Base-by-base conservation (phyloP, 192 early-diverging fungal genomes). In the Entrophospora sp. region DNA sequence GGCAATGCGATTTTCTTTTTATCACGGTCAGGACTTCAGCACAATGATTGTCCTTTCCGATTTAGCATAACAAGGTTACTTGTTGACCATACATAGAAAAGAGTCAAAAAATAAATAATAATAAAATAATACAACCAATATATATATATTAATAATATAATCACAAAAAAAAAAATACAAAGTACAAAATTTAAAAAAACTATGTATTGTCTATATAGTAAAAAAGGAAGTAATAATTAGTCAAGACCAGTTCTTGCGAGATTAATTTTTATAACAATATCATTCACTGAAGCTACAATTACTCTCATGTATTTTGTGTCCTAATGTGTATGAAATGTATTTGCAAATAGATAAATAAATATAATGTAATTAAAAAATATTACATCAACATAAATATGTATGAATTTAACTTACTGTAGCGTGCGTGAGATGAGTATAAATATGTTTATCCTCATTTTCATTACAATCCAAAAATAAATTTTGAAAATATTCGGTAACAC, bases 281-380 rank as follows among this genome's bases (percentile, higher is more conserved):
- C 71, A 67, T 80, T 80, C 10, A 80, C 75, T 25, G 75, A 73
- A 24, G 76, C 75, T 18, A 80, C 78, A 28, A 80, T 80, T 38
- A 80, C 78, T 25, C 75, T 61, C 78, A 80, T 80, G 44, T 80
- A 75, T 62, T 69, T 80, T 32, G 78, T 80, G 56, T 80, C 78
- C 78, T 80, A 56, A 22, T 16, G 2, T 43, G n/a, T 8, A 25
- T 37, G 9, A 31, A 53, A 42, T 42, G 28, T 32, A 32, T 16
- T 35, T 14, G 16, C 35, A 5, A 59, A 42, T 5, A 28, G 10
- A 7, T 25, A 18, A 16, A 4, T n/a, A 34, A 27, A 38, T 27
- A 4, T 42, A 43, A 60, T 34, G 6, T 22, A 36, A 32, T 61
- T 42, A 60, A 42, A 49, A 7, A 18, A 52, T 22, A 43, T 12